These are phyloP conservation scores for Crithidia fasciculata DNA, from an alignment of 208 protist genomes.

Conservation along the genomic window DNA sequence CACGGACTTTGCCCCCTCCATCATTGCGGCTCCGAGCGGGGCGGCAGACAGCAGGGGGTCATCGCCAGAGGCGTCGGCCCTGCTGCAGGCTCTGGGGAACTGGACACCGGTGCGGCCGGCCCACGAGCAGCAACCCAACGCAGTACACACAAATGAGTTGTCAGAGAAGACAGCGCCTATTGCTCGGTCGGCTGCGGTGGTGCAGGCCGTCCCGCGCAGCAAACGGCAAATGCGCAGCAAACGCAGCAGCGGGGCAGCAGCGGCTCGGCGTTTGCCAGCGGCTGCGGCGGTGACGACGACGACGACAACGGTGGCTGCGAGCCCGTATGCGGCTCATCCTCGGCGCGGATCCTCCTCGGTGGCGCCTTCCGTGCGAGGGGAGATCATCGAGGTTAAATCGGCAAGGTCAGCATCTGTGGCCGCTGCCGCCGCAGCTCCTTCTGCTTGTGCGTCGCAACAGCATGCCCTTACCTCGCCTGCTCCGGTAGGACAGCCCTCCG, in stretches of 20 bases:
- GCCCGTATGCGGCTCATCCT: not conserved
- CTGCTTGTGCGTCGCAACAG: too few species aligned
- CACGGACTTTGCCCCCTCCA: constrained; percentile 14
- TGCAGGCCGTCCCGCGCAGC: not conserved
- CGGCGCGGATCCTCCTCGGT: too few species aligned
- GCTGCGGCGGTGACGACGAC: not conserved
- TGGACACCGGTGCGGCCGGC: constrained; percentile 16
- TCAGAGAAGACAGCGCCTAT: too few species aligned
- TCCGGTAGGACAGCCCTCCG: too few species aligned
- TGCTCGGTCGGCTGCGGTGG: not conserved
- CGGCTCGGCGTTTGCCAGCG: constrained; percentile 5
- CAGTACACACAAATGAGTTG: not conserved
- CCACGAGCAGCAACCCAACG: not conserved
- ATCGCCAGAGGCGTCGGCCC: constrained; percentile 14
- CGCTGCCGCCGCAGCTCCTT: too few species aligned
- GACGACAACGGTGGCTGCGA: too few species aligned
- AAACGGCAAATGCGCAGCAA: constrained; percentile 13
- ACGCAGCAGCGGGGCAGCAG: not conserved
- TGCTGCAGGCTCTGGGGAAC: constrained; percentile 5
- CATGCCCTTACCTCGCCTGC: too few species aligned
- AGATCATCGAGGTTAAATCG: too few species aligned
- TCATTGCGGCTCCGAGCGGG: constrained; percentile 8
- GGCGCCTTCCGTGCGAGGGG: too few species aligned
- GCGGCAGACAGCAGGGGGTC: constrained; percentile 9
- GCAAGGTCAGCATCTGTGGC: too few species aligned